phyloP scores from a whole-genome alignment of 2,329 filamentous ascomycete species.

The Colletotrichum limetticola region DNA sequence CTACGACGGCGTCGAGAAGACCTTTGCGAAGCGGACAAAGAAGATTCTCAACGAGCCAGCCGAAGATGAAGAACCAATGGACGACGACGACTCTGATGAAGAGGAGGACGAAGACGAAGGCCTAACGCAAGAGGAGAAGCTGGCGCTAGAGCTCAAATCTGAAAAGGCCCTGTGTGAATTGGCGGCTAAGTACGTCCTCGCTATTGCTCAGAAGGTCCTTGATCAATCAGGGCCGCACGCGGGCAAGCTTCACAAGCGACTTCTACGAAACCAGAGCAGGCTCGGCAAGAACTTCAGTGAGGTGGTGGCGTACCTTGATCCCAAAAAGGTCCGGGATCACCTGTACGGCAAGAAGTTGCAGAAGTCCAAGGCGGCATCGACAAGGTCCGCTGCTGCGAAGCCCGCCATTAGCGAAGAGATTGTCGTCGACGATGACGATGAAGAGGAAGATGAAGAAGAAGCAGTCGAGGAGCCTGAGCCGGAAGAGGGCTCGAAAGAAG shows the following conservation, averaged over 20 bases:
- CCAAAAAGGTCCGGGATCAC: slow-evolving; percentile 65
- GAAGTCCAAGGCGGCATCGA: slow-evolving; percentile 48
- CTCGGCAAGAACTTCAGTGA: slow-evolving; percentile 89
- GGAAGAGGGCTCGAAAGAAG: slow-evolving; percentile 69
- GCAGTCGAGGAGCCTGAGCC: slow-evolving; percentile 60
- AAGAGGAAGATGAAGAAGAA: slow-evolving; percentile 53
- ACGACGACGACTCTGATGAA: slow-evolving; percentile 68
- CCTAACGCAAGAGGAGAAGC: slow-evolving; percentile 66
- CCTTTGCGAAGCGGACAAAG: slow-evolving; percentile 77
- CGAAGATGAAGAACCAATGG: slow-evolving; percentile 79
- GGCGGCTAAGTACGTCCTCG: slow-evolving; percentile 85
- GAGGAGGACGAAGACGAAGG: slow-evolving; percentile 65
- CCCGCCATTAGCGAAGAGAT: slow-evolving; percentile 57
- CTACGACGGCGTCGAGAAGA: slow-evolving; percentile 80
- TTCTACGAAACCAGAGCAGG: slow-evolving; percentile 82
- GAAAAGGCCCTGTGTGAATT: slow-evolving; percentile 90
- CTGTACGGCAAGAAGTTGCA: slow-evolving; percentile 45
- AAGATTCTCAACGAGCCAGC: slow-evolving; percentile 71
- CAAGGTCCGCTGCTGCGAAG: slow-evolving; percentile 54
- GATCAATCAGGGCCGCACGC: slow-evolving; percentile 70
- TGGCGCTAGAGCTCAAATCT: slow-evolving; percentile 75
- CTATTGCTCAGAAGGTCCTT: slow-evolving; percentile 79
- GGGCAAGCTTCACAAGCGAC: slow-evolving; percentile 74
- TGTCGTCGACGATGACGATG: slow-evolving; percentile 54
- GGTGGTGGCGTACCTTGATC: slow-evolving; percentile 83